Evolutionary conservation across 1,284 basidiomycete species (phyloP), one percentile per base, ranked within the genome.

Genomic region (Trametes polyzona): DNA sequence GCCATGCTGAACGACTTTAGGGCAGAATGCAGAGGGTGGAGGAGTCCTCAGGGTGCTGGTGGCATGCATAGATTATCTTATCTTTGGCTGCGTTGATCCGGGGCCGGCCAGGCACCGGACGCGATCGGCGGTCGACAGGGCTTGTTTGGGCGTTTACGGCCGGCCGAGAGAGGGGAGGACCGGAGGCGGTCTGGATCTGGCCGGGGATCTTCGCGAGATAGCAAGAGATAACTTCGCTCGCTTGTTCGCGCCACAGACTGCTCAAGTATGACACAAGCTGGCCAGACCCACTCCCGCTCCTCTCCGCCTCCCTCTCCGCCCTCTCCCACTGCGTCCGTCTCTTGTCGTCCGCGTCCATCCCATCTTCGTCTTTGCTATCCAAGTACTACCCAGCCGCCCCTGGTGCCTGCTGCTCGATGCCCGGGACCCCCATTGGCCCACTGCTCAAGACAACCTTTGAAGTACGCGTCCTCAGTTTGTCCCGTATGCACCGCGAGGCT

Each of bases 401-500:
- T 27, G 4, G 47, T 41, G 35, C 4, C 49, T 53, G 48, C 51
- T 52, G 23, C 32, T 40, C 33, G 33, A 61, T 63, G 57, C 47
- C 39, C n/a, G 62, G 63, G 16, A 69, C 74, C 17, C 74, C 74
- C 11, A 65, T 75, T 10, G 65, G 67, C 36, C 71, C 77, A 14
- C 72, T 83, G 4, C 71, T 82, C 35, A 57, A 74, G 55, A 83
- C 83, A 19, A 83, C 86, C 30, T 82, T 84, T 65, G 77, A 81
- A 56, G 84, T 85, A 53, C 47, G 80, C 5, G 14, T 12, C n/a
- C 26, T 30, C 29, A 5, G 9, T 36, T 14, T 3, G 19, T 19
- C 11, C 14, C 12, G 16, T 21, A 3, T 12, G 6, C n/a, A 11
- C 24, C 21, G 10, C 21, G 12, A 21, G 17, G 30, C 58, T 51